phyloP scores from a whole-genome alignment of 176 grass and related monocot genomes.

The Dendrocalamus sinicus region DNA sequence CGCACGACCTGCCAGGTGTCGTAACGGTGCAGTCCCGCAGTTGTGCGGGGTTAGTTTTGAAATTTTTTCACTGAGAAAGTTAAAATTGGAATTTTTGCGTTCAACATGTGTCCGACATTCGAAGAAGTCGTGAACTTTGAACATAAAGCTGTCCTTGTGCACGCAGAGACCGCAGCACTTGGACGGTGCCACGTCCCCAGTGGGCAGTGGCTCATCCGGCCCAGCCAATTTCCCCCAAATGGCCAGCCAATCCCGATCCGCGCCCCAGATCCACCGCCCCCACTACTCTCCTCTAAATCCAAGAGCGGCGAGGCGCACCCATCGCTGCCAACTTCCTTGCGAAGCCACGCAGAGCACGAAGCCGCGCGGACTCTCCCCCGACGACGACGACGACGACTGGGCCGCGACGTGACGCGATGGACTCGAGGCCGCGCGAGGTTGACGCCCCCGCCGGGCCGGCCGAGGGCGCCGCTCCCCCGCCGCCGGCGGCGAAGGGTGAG shows the following conservation, averaged over 20 bases:
- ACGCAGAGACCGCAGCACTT: background rate
- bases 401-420: slow-evolving; percentile 41
- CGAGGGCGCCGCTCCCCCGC: slow-evolving; percentile 11
- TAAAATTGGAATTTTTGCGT: no score
- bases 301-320: background rate
- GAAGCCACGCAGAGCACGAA: background rate
- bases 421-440: slow-evolving; percentile 31
- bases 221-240: background rate
- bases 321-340: background rate
- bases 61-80: no score
- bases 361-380: background rate
- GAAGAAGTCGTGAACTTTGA: background rate
- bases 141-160: background rate
- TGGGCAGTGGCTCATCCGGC: background rate
- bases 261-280: background rate
- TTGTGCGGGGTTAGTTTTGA: no score
- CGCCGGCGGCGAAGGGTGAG: slow-evolving; percentile 24
- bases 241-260: background rate
- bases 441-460: slow-evolving; percentile 25
- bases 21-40: no score
- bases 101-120: no score
- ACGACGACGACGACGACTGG: background rate
- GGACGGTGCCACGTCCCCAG: no score
- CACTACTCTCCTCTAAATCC: background rate
- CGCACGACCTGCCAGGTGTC: no score